Evolutionary conservation across 805 yeast species (phyloP).

Genomic region (Phaffomyces opuntiae): DNA sequence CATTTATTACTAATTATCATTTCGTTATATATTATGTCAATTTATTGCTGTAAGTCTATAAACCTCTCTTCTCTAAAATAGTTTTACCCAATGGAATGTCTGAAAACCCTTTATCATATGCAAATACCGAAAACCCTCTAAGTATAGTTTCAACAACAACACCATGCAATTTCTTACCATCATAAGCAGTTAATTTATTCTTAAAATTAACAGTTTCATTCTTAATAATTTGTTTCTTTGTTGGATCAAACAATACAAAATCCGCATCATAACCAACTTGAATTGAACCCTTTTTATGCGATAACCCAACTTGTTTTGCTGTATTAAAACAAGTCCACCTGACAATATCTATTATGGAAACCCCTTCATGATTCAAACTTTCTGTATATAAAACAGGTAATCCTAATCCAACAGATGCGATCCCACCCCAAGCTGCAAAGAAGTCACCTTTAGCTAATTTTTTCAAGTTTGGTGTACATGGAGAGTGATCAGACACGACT

Average conservation of each 20-base stretch:
- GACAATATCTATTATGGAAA: conserved; percentile 54
- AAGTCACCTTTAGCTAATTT: conserved; percentile 80
- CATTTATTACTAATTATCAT: not conserved
- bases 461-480: conserved; percentile 89
- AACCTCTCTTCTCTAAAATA: conserved; percentile 50
- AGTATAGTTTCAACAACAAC: conserved; percentile 73
- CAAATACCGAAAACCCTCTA: conserved; percentile 67
- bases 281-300: conserved; percentile 65
- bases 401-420: conserved; percentile 88
- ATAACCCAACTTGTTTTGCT: conserved; percentile 76
- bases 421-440: conserved; percentile 95
- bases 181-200: conserved; percentile 83
- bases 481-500: conserved; percentile 93
- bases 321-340: conserved; percentile 81
- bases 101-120: conserved; percentile 45
- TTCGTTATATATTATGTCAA: not conserved
- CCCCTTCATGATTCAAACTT: conserved; percentile 43
- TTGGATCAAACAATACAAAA: conserved; percentile 72
- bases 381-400: conserved; percentile 76
- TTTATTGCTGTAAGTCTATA: not conserved
- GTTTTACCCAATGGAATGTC: conserved; percentile 51
- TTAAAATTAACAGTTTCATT: conserved; percentile 63
- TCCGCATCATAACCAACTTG: conserved; percentile 83
- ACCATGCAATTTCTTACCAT: conserved; percentile 64
- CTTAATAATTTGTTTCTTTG: conserved; percentile 38